A percentile compares a stretch with the other conserved stretches of the same genome.
phyloP scores from a whole-genome alignment of 495 filamentous ascomycete genomes.

The Xylaria castorea region DNA sequence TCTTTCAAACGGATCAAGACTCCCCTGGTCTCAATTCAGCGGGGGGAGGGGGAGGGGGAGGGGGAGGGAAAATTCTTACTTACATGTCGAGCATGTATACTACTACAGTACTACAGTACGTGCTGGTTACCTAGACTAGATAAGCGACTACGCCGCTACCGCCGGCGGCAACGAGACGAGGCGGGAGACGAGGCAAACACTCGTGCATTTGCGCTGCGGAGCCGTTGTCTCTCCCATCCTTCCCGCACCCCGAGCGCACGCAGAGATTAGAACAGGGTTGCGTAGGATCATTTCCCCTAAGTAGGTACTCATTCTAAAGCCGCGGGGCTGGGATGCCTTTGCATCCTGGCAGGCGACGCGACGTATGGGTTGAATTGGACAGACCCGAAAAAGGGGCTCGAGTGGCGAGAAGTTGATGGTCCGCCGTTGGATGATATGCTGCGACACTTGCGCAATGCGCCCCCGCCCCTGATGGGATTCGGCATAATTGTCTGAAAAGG shows the following conservation, averaged over 20 bases:
- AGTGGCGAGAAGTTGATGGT: neutral
- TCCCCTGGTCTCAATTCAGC: neutral
- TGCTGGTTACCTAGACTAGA: neutral
- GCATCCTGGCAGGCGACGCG: neutral
- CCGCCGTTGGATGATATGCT: neutral
- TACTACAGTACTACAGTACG: neutral
- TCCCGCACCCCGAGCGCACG: neutral
- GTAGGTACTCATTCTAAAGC: neutral
- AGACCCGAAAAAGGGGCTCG: neutral
- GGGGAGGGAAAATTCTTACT: neutral
- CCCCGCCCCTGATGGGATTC: neutral
- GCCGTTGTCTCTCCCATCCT: neutral
- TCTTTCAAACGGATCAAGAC: neutral
- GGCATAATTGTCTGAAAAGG: neutral
- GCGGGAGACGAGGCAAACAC: constrained; percentile 13
- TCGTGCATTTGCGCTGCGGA: constrained; percentile 7
- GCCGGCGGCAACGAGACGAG: neutral
- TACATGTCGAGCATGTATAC: neutral
- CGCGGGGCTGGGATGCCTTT: neutral
- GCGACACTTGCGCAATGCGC: neutral
- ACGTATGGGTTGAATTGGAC: neutral
- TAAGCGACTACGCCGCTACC: neutral
- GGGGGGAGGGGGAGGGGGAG: neutral
- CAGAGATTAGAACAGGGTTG: neutral
- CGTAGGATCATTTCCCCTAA: neutral